phyloP scores from a whole-genome alignment of 495 filamentous ascomycete species.

The Lindgomyces ingoldianus region DNA sequence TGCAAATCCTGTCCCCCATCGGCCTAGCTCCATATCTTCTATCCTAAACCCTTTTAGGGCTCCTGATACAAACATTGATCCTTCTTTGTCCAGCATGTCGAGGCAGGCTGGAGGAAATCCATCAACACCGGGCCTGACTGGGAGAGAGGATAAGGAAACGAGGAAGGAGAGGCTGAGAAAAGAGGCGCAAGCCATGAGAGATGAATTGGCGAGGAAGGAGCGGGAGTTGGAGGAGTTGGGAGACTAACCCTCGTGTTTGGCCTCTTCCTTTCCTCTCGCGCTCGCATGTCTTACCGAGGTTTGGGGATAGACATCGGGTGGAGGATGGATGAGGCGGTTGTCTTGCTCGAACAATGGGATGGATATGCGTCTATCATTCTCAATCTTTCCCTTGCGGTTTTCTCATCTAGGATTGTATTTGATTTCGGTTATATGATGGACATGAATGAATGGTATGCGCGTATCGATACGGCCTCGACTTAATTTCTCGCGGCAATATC shows the following conservation, averaged over 20 bases:
- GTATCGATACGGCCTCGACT: too few species aligned
- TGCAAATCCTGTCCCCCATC: slow-evolving; percentile 40
- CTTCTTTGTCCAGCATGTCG: slow-evolving; percentile 18
- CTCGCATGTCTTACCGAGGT: too few species aligned
- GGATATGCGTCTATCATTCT: too few species aligned
- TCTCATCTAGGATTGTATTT: too few species aligned
- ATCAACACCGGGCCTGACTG: slow-evolving; percentile 31
- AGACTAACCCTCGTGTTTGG: not conserved
- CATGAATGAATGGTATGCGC: too few species aligned
- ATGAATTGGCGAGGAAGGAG: slow-evolving; percentile 73
- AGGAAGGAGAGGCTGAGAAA: slow-evolving; percentile 56
- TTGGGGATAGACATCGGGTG: too few species aligned
- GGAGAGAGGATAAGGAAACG: slow-evolving; percentile 38
- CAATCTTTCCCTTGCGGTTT: too few species aligned
- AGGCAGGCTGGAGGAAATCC: not conserved
- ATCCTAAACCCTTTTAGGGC: slow-evolving; percentile 25
- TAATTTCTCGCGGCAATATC: too few species aligned
- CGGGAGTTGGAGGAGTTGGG: slow-evolving; percentile 67
- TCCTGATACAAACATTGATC: slow-evolving; percentile 33
- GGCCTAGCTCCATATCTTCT: slow-evolving; percentile 21
- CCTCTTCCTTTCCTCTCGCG: too few species aligned
- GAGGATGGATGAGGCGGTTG: too few species aligned
- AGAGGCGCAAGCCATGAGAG: slow-evolving; percentile 76
- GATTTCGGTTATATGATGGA: too few species aligned
- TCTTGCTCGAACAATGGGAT: too few species aligned